Base-by-base conservation (phyloP, 1,284 basidiomycete species). In the Leucoagaricus sp. region DNA sequence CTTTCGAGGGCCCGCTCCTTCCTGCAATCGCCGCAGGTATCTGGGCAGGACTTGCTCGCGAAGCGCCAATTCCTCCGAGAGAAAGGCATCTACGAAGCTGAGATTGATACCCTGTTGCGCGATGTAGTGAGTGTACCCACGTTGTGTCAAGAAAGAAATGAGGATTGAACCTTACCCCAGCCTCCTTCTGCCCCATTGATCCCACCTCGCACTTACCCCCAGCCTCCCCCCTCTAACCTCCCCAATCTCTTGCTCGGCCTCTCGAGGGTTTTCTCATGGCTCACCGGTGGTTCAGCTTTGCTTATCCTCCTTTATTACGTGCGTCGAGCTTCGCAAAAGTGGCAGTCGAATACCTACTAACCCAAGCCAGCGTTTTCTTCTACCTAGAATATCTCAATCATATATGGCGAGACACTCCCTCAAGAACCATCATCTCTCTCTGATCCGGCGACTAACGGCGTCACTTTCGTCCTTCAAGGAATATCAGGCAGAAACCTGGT, bases 171-270 rank as follows among this genome's bases (percentile, higher is more conserved):
- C 33, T 28, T 33, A 38, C 41, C 25, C 40, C 58, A 87, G 85
- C 79, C 81, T 44, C 72, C 72, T 8, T 76, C 78, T 60, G 64
- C 78, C n/a, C 88, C 86, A 6, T 58, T 67, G 4, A 69, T 88
- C 36, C 87, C 87, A 17, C 87, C 89, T 1, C 79, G 87, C 61
- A 85, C 85, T 46, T 92, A 92, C 65, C 89, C 89, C 2, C 81
- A 81, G 60, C 80, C 78, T 5, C 82, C 84, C 4, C 88, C 87
- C 3, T 91, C 89, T 3, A 82, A 82, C 63, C 70, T 91, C 1
- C 89, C 87, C 0, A 76, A 78, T 40, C 75, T 91, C 19, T 73
- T 92, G 5, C 68, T 83, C 10, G 87, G 84, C 1, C 67, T 85
- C 3, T 71, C 76, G n/a, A 80, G 85, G 54, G 68, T 89, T 36